Conservation (phyloP, 1,284 basidiomycete genomes). For the Cutaneotrichosporon sp. region DNA sequence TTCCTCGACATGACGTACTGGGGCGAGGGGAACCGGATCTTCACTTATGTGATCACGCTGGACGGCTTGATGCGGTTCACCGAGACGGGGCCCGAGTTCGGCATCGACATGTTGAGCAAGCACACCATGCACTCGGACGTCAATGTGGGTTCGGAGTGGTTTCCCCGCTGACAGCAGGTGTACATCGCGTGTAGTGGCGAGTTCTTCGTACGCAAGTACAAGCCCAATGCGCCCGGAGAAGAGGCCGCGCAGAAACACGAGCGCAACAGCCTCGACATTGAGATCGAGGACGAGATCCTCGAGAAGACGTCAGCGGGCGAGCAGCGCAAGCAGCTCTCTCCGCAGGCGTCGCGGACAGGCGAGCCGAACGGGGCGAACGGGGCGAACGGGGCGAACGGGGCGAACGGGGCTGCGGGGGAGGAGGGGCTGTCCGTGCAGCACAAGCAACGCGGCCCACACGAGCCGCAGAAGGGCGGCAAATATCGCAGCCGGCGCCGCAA, state of each 20-base stretch:
- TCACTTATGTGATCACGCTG: slow-evolving; percentile 54
- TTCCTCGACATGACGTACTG: slow-evolving; percentile 52
- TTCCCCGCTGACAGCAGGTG: slow-evolving; percentile 19
- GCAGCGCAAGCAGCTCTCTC: neutral
- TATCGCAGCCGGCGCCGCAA: neutral
- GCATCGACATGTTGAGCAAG: slow-evolving; percentile 53
- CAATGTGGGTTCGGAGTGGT: slow-evolving; percentile 30
- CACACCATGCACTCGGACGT: slow-evolving; percentile 56
- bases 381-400: no score
- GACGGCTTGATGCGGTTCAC: slow-evolving; percentile 54
- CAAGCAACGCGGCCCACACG: slow-evolving; percentile 3
- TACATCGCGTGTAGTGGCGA: slow-evolving; percentile 45
- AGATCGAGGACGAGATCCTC: neutral
- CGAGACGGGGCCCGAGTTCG: slow-evolving; percentile 55
- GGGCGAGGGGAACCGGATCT: slow-evolving; percentile 51
- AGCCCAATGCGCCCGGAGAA: slow-evolving; percentile 17
- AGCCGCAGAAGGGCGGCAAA: neutral
- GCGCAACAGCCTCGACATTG: slow-evolving; percentile 7
- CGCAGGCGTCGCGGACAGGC: no score
- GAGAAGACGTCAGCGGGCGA: neutral
- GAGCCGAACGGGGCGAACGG: no score
- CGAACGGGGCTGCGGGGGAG: no score
- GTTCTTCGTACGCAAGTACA: slow-evolving; percentile 28
- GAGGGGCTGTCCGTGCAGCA: neutral
- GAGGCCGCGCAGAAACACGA: slow-evolving; percentile 6